Evolutionary conservation across 768 basidiomycete genomes (phyloP), one percentile per base, ranked within the genome.

Genomic region (Trametes elegans): DNA sequence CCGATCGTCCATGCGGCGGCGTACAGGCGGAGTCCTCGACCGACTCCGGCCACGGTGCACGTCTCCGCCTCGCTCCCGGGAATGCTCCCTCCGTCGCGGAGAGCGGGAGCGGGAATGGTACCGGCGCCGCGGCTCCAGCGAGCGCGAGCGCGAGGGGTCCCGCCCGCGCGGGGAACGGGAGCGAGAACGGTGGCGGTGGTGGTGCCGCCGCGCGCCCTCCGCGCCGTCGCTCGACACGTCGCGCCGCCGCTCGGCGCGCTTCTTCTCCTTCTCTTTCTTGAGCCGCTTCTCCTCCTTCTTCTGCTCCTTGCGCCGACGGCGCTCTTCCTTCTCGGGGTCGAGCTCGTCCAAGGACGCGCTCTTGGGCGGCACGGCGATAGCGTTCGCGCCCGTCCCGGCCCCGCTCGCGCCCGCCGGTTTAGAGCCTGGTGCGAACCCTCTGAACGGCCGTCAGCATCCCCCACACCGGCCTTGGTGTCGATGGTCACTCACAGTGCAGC

Each of bases 401-500:
- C 54, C 62, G 8, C 45, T 57, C 1, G 47, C 34, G 2, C 64
- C 58, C 7, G 48, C 39, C 0, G 65, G 49, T 32, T 63, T 64
- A 3, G 47, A 35, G 7, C 64, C 66, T 1, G 80, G 81, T 38
- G 82, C 86, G 68, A 89, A 92, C 4, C 91, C 91, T 49, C 90
- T 92, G 64, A 10, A 54, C 34, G 3, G 36, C 13, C 54, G 44
- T 36, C 31, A 48, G 51, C 28, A 28, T 1, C 21, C 5, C 11
- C 7, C 7, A 2, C 23, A 14, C 16, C 21, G 16, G 9, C 13
- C 9, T 34, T 21, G 29, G 35, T 27, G 11, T 9, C 19, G 29
- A 35, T 2, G n/a, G 28, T 14, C 29, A 76, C 84, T 41, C 59
- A 88, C 87, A 98, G 72, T 38, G 90, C 93, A 24, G 84, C 80